phyloP scores from a whole-genome alignment of 768 basidiomycete species.

The Ramaria rubella region DNA sequence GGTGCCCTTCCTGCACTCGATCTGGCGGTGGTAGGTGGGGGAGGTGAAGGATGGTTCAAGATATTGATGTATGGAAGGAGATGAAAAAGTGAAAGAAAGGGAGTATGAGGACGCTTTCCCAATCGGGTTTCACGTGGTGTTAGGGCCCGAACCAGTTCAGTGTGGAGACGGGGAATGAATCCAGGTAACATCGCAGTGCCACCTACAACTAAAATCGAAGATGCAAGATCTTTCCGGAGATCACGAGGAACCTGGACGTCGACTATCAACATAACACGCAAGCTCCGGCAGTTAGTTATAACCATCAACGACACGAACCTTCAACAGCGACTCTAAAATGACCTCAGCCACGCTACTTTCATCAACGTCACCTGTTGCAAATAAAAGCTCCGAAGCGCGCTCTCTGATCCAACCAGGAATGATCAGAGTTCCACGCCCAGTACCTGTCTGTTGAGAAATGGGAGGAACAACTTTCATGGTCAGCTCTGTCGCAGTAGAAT shows the following conservation, averaged over 20 bases:
- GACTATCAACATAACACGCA: conserved; percentile 9
- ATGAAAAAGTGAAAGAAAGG: conserved; percentile 65
- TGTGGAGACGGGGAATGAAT: conserved; percentile 83
- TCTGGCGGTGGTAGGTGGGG: conserved; percentile 40
- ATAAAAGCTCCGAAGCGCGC: conserved; percentile 83
- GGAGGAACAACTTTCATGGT: conserved; percentile 66
- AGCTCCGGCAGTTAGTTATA: background rate
- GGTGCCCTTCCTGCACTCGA: conserved; percentile 79
- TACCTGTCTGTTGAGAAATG: conserved; percentile 55
- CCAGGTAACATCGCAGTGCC: conserved; percentile 91
- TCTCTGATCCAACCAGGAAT: conserved; percentile 96
- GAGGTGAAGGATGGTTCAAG: conserved; percentile 75
- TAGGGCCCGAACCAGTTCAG: conserved; percentile 63
- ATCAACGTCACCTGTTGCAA: conserved; percentile 87
- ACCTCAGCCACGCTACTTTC: conserved; percentile 79
- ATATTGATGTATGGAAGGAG: conserved; percentile 72
- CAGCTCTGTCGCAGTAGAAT: conserved; percentile 74
- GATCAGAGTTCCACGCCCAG: conserved; percentile 69
- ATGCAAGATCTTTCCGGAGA: conserved; percentile 75
- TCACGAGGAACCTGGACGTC: conserved; percentile 73
- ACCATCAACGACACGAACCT: conserved; percentile 39
- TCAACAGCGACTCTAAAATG: conserved; percentile 71
- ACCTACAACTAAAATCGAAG: conserved; percentile 79
- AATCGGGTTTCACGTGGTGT: conserved; percentile 25
- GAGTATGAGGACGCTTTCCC: conserved; percentile 48